A percentile compares a stretch with the other conserved stretches of the same genome.
Conservation (phyloP, 2,329 filamentous ascomycete genomes). For the Botrytis porri region DNA sequence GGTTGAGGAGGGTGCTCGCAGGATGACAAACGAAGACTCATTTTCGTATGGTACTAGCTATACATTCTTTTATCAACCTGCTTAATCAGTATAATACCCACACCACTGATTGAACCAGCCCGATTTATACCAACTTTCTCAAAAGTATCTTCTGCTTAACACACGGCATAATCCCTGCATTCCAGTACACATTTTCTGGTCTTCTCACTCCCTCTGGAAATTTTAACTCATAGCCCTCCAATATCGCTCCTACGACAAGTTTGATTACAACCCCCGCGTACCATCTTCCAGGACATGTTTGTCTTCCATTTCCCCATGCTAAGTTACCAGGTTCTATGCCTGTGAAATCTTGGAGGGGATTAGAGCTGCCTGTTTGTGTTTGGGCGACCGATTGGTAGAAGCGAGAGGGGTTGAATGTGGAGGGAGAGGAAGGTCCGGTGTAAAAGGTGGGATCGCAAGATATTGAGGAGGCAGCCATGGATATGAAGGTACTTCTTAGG, state of each 20-base stretch:
- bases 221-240: conserved; percentile 36
- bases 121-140: not conserved
- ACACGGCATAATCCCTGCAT: not conserved
- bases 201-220: not conserved
- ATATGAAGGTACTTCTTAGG: conserved; percentile 33
- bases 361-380: not conserved
- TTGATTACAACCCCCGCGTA: conserved; percentile 1
- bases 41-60: no score
- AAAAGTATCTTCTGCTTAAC: not conserved
- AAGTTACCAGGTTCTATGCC: conserved; percentile 22
- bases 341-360: not conserved
- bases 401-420: conserved; percentile 31
- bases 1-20: no score
- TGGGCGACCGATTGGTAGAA: conserved; percentile 25
- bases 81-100: not conserved
- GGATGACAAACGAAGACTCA: no score
- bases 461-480: conserved; percentile 22
- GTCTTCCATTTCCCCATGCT: conserved; percentile 9
- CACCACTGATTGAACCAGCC: not conserved
- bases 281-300: conserved; percentile 15
- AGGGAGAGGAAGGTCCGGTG: not conserved
- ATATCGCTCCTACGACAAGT: conserved; percentile 27
- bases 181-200: not conserved
- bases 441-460: conserved; percentile 9
- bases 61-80: no score